phyloP scores from a whole-genome alignment of 495 filamentous ascomycete genomes.

The Penicillium odoratum region DNA sequence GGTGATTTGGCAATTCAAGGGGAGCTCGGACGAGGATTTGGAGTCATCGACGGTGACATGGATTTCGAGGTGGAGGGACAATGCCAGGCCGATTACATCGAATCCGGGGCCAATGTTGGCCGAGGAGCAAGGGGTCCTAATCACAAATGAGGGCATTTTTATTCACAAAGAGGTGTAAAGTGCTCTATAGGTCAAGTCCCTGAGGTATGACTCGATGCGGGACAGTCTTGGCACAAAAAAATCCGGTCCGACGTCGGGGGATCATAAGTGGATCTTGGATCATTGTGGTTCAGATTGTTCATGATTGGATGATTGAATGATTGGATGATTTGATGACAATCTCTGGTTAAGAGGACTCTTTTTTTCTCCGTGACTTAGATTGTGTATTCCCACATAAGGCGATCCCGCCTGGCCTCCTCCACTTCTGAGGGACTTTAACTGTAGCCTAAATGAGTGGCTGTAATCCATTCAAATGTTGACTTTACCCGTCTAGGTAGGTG shows the following conservation, averaged over 20 bases:
- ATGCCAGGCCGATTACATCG: conserved; percentile 92
- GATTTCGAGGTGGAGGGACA: conserved; percentile 88
- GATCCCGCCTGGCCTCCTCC: neutral
- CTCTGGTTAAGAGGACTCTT: neutral
- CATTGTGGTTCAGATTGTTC: neutral
- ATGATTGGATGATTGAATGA: conserved; percentile 9
- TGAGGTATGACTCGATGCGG: conserved; percentile 29
- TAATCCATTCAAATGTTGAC: neutral
- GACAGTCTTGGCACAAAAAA: conserved; percentile 30
- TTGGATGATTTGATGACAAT: conserved; percentile 5
- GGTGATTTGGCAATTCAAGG: conserved; percentile 83
- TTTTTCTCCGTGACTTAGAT: too few relatives aligned
- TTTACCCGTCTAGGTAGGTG: neutral
- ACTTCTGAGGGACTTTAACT: neutral
- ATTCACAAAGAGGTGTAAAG: neutral
- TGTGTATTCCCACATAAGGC: neutral
- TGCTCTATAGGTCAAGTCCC: conserved; percentile 1
- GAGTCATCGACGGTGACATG: conserved; percentile 66
- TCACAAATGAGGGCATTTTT: conserved; percentile 54
- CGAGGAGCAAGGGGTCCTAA: conserved; percentile 80
- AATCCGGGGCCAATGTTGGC: conserved; percentile 97
- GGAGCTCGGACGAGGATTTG: conserved; percentile 50
- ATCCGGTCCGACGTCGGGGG: conserved; percentile 35
- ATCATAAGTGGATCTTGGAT: conserved; percentile 14
- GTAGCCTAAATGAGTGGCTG: neutral